These are phyloP conservation scores for Termitomyces sp. DNA, from an alignment of 768 basidiomycete species.

Conservation along the genomic window DNA sequence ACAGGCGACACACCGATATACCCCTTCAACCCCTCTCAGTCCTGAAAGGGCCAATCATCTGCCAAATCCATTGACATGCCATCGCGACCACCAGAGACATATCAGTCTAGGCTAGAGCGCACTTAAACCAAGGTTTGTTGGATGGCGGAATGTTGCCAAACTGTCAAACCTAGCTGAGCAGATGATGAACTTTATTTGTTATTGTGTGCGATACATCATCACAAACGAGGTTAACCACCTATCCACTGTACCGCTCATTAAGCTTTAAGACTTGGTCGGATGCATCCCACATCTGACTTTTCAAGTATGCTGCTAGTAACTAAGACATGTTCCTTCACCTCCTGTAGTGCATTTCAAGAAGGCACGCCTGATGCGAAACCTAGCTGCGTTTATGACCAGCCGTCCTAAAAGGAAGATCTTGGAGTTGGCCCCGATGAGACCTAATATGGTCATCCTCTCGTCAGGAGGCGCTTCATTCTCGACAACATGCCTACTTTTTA, in stretches of 20 bases:
- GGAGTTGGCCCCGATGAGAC: too few species aligned
- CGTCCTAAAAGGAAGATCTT: background rate
- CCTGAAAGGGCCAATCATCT: background rate
- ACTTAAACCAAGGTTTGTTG: background rate
- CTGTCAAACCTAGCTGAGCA: background rate
- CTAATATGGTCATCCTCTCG: background rate
- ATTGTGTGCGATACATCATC: too few species aligned
- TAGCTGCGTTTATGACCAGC: background rate
- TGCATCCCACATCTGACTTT: too few species aligned
- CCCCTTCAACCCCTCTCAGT: background rate
- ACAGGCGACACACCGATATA: background rate
- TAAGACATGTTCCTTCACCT: too few species aligned
- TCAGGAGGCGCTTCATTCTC: too few species aligned
- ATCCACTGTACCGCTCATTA: too few species aligned
- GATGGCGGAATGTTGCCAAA: background rate
- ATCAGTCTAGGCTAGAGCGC: background rate
- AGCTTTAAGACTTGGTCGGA: too few species aligned
- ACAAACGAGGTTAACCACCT: background rate
- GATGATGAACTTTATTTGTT: background rate
- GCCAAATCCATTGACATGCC: background rate
- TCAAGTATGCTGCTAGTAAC: too few species aligned
- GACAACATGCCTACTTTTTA: background rate
- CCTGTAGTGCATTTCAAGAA: too few species aligned
- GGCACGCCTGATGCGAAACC: too few species aligned
- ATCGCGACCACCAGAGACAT: background rate